Evolutionary conservation across 2,329 filamentous ascomycete species (phyloP), one percentile per base, ranked within the genome.

Genomic region (Xylariaceae sp.): DNA sequence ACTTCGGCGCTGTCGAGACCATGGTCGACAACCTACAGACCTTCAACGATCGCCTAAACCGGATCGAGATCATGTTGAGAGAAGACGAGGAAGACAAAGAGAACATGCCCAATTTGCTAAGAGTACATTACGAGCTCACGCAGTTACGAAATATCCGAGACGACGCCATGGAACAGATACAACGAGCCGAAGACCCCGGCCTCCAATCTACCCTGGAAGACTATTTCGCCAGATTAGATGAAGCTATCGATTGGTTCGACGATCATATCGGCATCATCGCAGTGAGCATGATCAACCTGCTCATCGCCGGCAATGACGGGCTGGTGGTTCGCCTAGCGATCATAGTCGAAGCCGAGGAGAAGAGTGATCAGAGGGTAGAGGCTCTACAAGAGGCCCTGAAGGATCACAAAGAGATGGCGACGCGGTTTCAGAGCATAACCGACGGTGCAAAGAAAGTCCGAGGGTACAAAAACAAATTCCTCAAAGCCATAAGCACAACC

Each of bases 391-490:
- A 97, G 54, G 94, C 92, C 0, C 81, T 97, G 60, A 88, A 87
- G 56, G 90, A 97, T 57, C 94, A 97, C 64, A 88, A 90, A 60
- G 90, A 97, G 60, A 84, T 98, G 59, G 92, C 89, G 8, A 83
- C 83, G 32, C 78, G 90, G 36, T 95, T 98, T 69, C 89, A 95
- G 66, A 90, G 88, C 52, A 95, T 98, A 64, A 90, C 89, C 8
- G 85, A 90, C 50, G 90, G 90, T 1, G 88, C 90, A 15, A 94
- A 94, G 63, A 86, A 88, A 49, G 80, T 94, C 37, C 82, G 90
- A 48, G 92, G 90, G 3, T 98, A 98, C 69, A 98, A 97, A 68
- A 86, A 94, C 53, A 95, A 95, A 60, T 96, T 97, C 60, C 64
- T 95, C 27, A 74, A 85, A 55, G 82, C 85, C 27, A 88, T 96